These are phyloP conservation scores for Calocera viscosa DNA, from an alignment of 768 basidiomycete species.

Conservation along the genomic window DNA sequence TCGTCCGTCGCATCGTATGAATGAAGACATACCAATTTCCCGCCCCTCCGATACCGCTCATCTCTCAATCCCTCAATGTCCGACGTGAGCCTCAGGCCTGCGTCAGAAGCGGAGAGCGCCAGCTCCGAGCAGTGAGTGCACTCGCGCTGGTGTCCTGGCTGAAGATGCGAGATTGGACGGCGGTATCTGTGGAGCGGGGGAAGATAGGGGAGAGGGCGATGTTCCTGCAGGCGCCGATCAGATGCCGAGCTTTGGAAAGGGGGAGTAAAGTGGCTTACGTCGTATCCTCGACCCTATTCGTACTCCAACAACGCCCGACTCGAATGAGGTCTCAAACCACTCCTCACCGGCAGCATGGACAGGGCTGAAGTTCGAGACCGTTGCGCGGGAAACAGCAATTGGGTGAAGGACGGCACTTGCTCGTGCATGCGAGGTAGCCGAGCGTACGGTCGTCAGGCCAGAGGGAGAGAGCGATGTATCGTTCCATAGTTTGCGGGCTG, in stretches of 20 bases:
- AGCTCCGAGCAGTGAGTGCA: neutral
- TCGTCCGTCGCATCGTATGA: too few relatives aligned
- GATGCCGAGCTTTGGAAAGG: neutral
- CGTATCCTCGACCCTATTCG: neutral
- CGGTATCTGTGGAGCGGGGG: neutral
- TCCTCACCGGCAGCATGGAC: neutral
- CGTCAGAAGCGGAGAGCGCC: neutral
- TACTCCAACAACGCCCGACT: neutral
- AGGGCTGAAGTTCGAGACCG: neutral
- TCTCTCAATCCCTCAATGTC: neutral
- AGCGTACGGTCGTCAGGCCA: neutral
- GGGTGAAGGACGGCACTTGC: neutral
- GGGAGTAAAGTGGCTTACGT: neutral
- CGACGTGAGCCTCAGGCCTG: neutral
- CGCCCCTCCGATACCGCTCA: neutral
- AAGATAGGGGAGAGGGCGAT: neutral
- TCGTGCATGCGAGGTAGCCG: neutral
- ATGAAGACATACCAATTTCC: neutral
- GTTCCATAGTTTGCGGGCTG: neutral
- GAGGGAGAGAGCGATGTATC: neutral
- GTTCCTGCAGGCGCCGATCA: neutral
- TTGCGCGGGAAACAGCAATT: neutral
- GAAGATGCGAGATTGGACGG: neutral
- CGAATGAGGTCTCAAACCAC: neutral
- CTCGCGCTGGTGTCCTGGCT: neutral